Evolutionary conservation across 805 yeast genomes (phyloP).

Genomic region (Schwanniomyces vanrijiae): DNA sequence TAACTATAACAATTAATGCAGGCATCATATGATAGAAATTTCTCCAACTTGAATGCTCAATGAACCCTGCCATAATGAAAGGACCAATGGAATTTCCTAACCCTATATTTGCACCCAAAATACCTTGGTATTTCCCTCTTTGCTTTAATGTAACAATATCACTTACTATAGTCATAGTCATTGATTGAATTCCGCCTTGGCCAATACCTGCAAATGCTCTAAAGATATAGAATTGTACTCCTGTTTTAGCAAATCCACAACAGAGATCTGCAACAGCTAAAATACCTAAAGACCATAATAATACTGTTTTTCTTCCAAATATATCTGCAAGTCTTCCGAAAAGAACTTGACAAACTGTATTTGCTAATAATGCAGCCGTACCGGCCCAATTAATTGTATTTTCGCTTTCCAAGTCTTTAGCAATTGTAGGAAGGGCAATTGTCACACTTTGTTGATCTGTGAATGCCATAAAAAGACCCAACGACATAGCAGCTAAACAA

Average conservation of each 20-base stretch:
- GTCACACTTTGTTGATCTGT: conserved; percentile 52
- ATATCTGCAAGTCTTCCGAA: conserved; percentile 58
- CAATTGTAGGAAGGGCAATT: conserved; percentile 50
- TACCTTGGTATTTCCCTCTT: conserved; percentile 59
- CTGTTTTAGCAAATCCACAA: conserved; percentile 51
- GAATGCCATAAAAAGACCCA: conserved; percentile 43
- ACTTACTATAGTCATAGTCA: conserved; percentile 53
- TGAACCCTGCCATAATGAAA: conserved; percentile 51
- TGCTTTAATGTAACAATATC: conserved; percentile 54
- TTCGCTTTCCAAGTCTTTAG: conserved; percentile 45
- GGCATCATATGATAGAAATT: conserved; percentile 50
- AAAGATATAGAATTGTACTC: conserved; percentile 49
- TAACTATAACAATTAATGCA: conserved; percentile 39
- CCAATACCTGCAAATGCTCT: conserved; percentile 60
- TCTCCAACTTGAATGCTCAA: conserved; percentile 49
- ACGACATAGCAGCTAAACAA: conserved; percentile 35
- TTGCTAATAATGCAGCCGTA: conserved; percentile 51
- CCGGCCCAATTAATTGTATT: conserved; percentile 60
- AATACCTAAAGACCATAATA: conserved; percentile 38
- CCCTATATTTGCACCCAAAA: conserved; percentile 51
- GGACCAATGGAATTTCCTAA: conserved; percentile 58
- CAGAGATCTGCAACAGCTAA: conserved; percentile 47
- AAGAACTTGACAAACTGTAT: conserved; percentile 51
- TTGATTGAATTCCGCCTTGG: conserved; percentile 50
- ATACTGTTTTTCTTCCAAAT: conserved; percentile 49